Evolutionary conservation across 2,329 filamentous ascomycete species (phyloP).

Genomic region (Colletotrichum ledebouriae): DNA sequence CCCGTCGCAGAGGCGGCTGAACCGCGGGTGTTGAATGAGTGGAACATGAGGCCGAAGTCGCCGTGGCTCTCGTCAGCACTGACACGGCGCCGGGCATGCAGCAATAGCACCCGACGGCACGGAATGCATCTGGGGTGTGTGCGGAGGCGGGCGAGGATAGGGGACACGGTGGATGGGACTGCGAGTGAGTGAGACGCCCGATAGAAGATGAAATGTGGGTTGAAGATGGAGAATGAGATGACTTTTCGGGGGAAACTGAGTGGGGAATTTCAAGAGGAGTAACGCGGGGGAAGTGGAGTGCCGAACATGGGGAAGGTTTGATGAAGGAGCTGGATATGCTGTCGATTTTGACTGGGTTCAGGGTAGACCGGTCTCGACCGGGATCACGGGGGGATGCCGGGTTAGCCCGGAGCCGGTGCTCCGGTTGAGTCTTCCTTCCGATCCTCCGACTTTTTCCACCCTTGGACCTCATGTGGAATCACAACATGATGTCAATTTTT

Average conservation of each 20-base stretch:
- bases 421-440: background rate
- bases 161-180: background rate
- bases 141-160: conserved; percentile 15
- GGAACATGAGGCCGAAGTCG: conserved; percentile 29
- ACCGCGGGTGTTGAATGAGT: conserved; percentile 36
- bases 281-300: conserved; percentile 16
- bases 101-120: background rate
- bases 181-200: background rate
- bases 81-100: conserved; percentile 18
- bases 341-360: conserved; percentile 7
- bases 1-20: conserved; percentile 10
- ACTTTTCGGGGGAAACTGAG: background rate
- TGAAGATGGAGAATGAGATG: background rate
- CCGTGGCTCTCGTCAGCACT: conserved; percentile 16
- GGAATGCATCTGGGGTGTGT: conserved; percentile 31
- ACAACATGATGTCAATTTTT: background rate
- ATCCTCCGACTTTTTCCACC: background rate
- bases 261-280: conserved; percentile 9
- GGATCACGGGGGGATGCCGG: background rate
- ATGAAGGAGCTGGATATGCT: background rate
- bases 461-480: background rate
- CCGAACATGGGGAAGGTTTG: conserved; percentile 16
- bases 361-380: background rate
- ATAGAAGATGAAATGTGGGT: conserved; percentile 25
- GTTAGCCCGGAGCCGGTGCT: background rate